Conservation (phyloP, 768 basidiomycete species). For the Rhodotorula kratochvilovae region DNA sequence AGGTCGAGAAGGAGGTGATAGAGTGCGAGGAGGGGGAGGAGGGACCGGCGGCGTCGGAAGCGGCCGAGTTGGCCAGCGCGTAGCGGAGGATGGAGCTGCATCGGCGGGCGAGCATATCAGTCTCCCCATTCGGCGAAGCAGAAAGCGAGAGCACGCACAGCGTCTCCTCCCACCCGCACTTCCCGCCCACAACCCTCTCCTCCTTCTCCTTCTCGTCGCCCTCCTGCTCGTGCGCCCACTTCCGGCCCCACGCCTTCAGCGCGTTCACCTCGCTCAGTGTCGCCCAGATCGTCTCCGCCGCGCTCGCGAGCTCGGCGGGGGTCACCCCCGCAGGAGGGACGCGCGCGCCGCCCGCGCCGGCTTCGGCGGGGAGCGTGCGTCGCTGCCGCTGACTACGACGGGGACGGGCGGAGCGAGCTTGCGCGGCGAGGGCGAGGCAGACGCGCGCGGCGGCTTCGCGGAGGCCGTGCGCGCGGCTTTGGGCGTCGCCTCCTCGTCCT, state of each 20-base stretch:
- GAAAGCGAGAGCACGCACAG: background rate
- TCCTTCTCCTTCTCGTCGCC: background rate
- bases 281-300: slow-evolving; percentile 5
- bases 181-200: background rate
- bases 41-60: background rate
- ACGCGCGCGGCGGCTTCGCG: background rate
- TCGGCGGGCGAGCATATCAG: background rate
- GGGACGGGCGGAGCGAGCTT: background rate
- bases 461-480: background rate
- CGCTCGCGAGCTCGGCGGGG: background rate
- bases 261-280: background rate
- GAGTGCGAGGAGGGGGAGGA: slow-evolving; percentile 11
- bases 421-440: background rate
- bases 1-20: slow-evolving; percentile 10
- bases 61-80: background rate
- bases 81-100: slow-evolving; percentile 1
- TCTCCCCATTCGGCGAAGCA: background rate
- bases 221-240: slow-evolving; percentile 9
- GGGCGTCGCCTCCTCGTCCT: background rate
- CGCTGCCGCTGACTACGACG: background rate
- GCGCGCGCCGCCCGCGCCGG: background rate
- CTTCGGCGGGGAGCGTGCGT: background rate
- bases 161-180: slow-evolving; percentile 6
- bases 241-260: slow-evolving; percentile 6
- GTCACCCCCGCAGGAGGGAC: background rate